A percentile compares a stretch with the other conserved stretches of the same genome.
Evolutionary conservation across 768 basidiomycete genomes (phyloP).

Genomic region (Lactarius tabidus): DNA sequence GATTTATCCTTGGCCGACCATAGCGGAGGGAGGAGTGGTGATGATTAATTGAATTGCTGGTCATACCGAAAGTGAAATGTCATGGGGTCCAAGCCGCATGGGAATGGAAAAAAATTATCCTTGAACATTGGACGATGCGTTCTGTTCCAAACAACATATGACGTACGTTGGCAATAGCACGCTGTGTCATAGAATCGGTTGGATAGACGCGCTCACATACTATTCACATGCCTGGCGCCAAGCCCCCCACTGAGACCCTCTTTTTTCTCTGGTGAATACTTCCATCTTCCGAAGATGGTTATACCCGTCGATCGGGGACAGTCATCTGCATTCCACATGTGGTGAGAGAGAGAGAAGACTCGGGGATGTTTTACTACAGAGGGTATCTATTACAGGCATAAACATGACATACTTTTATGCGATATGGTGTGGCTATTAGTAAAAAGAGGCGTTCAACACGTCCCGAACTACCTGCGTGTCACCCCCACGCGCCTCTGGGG

Average conservation of each 20-base stretch:
- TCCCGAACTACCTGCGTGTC: not conserved
- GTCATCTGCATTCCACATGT: not conserved
- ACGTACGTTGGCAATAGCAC: not conserved
- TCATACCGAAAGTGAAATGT: not conserved
- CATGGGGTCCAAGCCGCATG: not conserved
- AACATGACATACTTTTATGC: not conserved
- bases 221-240: not conserved
- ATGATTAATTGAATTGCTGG: not conserved
- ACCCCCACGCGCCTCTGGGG: not conserved
- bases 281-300: not conserved
- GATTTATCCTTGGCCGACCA: constrained; percentile 15
- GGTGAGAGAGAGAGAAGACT: not conserved
- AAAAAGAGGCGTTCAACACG: not conserved
- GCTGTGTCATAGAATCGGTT: not conserved
- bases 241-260: not conserved
- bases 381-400: not conserved
- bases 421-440: not conserved
- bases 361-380: not conserved
- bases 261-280: not conserved
- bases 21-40: not conserved
- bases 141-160: not conserved
- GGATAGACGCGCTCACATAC: too few relatives aligned
- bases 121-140: not conserved
- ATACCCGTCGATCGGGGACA: not conserved
- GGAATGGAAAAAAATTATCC: not conserved